These are phyloP conservation scores for Tuber microsphaerosporum DNA, from an alignment of 495 filamentous ascomycete species.

Conservation along the genomic window DNA sequence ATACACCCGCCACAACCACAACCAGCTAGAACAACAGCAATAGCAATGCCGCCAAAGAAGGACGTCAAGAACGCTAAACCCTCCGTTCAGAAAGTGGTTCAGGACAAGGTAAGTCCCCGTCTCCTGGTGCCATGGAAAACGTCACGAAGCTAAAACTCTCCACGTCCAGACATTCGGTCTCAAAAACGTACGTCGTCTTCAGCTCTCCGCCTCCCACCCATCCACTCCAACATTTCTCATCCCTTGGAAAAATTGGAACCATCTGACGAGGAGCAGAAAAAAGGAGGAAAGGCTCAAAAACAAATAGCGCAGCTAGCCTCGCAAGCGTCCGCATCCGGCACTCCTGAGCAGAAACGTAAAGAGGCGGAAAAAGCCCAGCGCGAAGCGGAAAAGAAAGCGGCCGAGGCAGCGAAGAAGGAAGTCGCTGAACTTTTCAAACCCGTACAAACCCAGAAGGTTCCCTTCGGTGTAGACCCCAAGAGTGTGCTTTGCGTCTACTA, in stretches of 20 bases:
- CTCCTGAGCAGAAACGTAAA: slow-evolving; percentile 76
- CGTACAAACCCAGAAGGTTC: slow-evolving; percentile 88
- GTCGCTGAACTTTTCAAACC: slow-evolving; percentile 89
- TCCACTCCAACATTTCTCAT: slow-evolving; percentile 18
- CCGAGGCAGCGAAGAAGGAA: slow-evolving; percentile 70
- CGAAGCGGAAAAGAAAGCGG: slow-evolving; percentile 73
- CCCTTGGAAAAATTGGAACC: not conserved
- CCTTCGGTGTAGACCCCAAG: slow-evolving; percentile 96
- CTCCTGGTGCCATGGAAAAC: slow-evolving; percentile 6
- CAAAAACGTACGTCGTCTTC: slow-evolving; percentile 68
- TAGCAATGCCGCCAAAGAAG: slow-evolving; percentile 84
- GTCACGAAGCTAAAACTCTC: slow-evolving; percentile 29
- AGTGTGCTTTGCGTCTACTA: slow-evolving; percentile 93
- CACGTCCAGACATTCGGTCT: slow-evolving; percentile 75
- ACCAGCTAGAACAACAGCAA: not conserved
- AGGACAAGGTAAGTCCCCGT: slow-evolving; percentile 62
- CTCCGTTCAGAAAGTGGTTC: slow-evolving; percentile 59
- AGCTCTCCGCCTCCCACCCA: slow-evolving; percentile 19
- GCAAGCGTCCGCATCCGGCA: slow-evolving; percentile 63
- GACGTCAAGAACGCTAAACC: slow-evolving; percentile 62
- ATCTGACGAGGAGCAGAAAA: slow-evolving; percentile 57
- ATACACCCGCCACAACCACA: slow-evolving; percentile 8
- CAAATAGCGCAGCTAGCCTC: slow-evolving; percentile 73
- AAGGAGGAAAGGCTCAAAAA: slow-evolving; percentile 80
- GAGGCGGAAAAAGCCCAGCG: slow-evolving; percentile 79